phyloP scores from a whole-genome alignment of 306 rosid genomes.

The Quillaja saponaria region DNA sequence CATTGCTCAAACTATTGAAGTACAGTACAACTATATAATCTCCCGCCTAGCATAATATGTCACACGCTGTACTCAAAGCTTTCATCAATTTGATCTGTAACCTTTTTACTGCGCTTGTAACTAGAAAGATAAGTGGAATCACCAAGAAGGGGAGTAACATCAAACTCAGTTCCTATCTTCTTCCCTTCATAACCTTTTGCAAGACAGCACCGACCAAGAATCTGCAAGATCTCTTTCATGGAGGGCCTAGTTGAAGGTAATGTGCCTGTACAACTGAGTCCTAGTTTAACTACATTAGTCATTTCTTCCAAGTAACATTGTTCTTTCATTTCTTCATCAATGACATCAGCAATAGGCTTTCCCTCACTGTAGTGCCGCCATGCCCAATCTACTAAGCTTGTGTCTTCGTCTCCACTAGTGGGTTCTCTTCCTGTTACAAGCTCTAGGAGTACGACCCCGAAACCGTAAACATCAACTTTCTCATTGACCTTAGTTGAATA shows the following conservation, averaged over 20 bases:
- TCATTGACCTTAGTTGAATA: slow-evolving; percentile 67
- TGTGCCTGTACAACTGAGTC: slow-evolving; percentile 69
- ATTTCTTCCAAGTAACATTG: slow-evolving; percentile 52
- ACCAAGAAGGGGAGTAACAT: slow-evolving; percentile 57
- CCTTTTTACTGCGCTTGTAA: slow-evolving; percentile 49
- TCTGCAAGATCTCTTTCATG: slow-evolving; percentile 61
- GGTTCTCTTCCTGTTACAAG: slow-evolving; percentile 78
- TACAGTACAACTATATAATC: neutral
- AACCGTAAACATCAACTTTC: slow-evolving; percentile 77
- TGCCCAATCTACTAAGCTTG: slow-evolving; percentile 74
- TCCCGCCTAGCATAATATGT: neutral
- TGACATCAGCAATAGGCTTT: slow-evolving; percentile 45
- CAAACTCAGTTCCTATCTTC: slow-evolving; percentile 46
- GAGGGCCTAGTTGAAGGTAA: slow-evolving; percentile 70
- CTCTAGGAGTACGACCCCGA: slow-evolving; percentile 85
- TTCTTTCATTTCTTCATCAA: slow-evolving; percentile 61
- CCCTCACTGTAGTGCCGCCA: slow-evolving; percentile 55
- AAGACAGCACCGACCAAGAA: slow-evolving; percentile 52
- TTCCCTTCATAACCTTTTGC: slow-evolving; percentile 27
- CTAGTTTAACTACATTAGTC: slow-evolving; percentile 66
- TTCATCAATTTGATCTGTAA: slow-evolving; percentile 27
- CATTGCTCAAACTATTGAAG: neutral
- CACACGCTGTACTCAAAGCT: slow-evolving; percentile 31
- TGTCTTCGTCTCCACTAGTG: slow-evolving; percentile 46
- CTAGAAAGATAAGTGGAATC: slow-evolving; percentile 50